phyloP scores from a whole-genome alignment of 1,139 yeast species.

The Candida frijolesensis region DNA sequence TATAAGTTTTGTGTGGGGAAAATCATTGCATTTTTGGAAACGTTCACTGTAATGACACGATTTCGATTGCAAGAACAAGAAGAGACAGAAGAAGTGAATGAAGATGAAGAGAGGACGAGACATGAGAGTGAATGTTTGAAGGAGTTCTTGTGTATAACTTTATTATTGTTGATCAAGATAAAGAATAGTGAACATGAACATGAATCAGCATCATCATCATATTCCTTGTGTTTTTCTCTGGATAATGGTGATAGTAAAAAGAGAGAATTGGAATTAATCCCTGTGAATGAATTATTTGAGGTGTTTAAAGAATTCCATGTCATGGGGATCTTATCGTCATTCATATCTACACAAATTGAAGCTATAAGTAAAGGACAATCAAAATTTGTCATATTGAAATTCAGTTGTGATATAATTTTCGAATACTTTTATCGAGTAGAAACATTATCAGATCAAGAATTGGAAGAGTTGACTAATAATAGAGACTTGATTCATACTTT shows the following conservation, averaged over 20 bases:
- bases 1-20: slow-evolving; percentile 43
- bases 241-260: slow-evolving; percentile 9
- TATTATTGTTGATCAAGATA: slow-evolving; percentile 38
- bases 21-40: slow-evolving; percentile 35
- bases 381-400: slow-evolving; percentile 39
- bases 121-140: slow-evolving; percentile 31
- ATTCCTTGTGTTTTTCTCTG: slow-evolving; percentile 9
- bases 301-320: slow-evolving; percentile 42
- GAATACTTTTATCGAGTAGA: slow-evolving; percentile 45
- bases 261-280: slow-evolving; percentile 16
- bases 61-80: slow-evolving; percentile 11
- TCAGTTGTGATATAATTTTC: slow-evolving; percentile 45
- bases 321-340: slow-evolving; percentile 48
- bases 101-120: slow-evolving; percentile 16
- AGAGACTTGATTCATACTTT: slow-evolving; percentile 38
- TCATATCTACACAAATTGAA: slow-evolving; percentile 34
- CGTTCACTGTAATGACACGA: slow-evolving; percentile 28
- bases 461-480: slow-evolving; percentile 28
- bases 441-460: slow-evolving; percentile 37
- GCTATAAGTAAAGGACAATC: slow-evolving; percentile 22
- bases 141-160: slow-evolving; percentile 39
- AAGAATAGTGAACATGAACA: slow-evolving; percentile 27
- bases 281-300: slow-evolving; percentile 25
- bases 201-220: slow-evolving; percentile 16
- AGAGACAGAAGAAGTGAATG: slow-evolving; percentile 6